Percentiles rank a stretch among this genome's conserved stretches.
These are phyloP conservation scores for Verticillium klebahnii DNA, from an alignment of 2,329 filamentous ascomycete genomes.

Conservation along the genomic window DNA sequence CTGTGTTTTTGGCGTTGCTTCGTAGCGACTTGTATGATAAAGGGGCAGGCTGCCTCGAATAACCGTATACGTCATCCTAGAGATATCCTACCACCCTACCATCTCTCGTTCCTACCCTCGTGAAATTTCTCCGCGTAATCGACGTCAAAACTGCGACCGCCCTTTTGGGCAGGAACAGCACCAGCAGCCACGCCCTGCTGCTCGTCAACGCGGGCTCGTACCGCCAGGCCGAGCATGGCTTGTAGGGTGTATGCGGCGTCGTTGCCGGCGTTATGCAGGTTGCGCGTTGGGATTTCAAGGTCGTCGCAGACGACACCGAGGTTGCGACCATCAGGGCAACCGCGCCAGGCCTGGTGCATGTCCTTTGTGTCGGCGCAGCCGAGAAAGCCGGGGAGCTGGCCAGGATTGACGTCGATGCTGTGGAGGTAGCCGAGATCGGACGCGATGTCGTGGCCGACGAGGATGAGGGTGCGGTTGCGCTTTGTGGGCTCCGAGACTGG, in stretches of 20 bases:
- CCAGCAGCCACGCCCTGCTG: background rate
- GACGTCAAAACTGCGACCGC: background rate
- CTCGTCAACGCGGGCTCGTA: conserved; percentile 7
- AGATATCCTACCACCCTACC: background rate
- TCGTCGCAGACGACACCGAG: conserved; percentile 55
- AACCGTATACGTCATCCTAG: background rate
- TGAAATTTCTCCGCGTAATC: background rate
- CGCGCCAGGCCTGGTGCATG: conserved; percentile 62
- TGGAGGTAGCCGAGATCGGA: conserved; percentile 53
- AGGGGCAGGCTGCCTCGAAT: background rate
- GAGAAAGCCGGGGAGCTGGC: conserved; percentile 46
- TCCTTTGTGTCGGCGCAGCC: conserved; percentile 69
- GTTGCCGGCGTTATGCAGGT: conserved; percentile 15
- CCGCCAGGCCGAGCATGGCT: conserved; percentile 17
- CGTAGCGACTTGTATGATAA: background rate
- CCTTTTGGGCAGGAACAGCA: background rate
- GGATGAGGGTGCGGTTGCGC: conserved; percentile 51
- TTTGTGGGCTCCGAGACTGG: conserved; percentile 14
- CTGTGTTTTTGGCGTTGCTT: background rate
- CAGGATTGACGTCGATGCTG: conserved; percentile 54
- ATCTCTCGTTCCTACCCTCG: background rate
- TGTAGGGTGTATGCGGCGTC: conserved; percentile 14
- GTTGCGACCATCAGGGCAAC: conserved; percentile 45
- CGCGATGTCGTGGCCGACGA: conserved; percentile 69
- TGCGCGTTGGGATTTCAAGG: conserved; percentile 5